Evolutionary conservation across 306 rosid genomes (phyloP).

Genomic region (Quercus robur): DNA sequence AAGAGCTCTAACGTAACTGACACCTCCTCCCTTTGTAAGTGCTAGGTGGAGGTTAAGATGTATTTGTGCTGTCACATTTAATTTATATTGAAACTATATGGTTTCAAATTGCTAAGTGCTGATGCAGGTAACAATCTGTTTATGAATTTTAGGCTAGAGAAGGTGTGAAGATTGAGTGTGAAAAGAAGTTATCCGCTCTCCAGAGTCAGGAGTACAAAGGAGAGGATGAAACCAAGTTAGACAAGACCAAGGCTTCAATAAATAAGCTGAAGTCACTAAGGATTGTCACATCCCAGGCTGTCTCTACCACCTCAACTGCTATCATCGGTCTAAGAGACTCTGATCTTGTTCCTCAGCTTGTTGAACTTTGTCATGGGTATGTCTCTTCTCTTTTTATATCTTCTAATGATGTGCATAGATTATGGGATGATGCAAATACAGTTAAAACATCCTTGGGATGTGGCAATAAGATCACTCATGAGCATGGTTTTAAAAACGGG

Average conservation of each 20-base stretch:
- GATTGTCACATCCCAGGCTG: constrained; percentile 92
- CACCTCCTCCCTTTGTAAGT: no score
- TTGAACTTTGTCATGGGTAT: constrained; percentile 90
- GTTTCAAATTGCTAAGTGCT: constrained; percentile 27
- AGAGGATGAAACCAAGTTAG: constrained; percentile 78
- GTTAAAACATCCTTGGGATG: background rate
- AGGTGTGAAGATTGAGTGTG: constrained; percentile 89
- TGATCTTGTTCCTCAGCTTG: constrained; percentile 93
- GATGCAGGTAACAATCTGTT: constrained; percentile 26
- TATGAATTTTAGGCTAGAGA: constrained; percentile 69
- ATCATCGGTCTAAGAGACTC: constrained; percentile 78
- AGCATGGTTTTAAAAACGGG: no score
- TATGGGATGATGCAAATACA: background rate
- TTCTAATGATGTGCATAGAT: constrained; percentile 13
- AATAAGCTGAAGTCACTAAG: constrained; percentile 81
- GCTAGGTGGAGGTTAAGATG: background rate
- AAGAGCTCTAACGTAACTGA: no score
- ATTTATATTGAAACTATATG: constrained; percentile 26
- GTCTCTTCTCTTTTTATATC: constrained; percentile 22
- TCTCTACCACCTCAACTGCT: constrained; percentile 85
- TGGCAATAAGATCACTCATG: background rate
- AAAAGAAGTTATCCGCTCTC: constrained; percentile 69
- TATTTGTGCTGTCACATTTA: constrained; percentile 26
- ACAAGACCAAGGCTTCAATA: constrained; percentile 89
- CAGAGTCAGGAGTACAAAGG: constrained; percentile 96